Evolutionary conservation across 202 grass and related monocot species (phyloP), one percentile per base, ranked within the genome.

Genomic region (Zizania palustris): DNA sequence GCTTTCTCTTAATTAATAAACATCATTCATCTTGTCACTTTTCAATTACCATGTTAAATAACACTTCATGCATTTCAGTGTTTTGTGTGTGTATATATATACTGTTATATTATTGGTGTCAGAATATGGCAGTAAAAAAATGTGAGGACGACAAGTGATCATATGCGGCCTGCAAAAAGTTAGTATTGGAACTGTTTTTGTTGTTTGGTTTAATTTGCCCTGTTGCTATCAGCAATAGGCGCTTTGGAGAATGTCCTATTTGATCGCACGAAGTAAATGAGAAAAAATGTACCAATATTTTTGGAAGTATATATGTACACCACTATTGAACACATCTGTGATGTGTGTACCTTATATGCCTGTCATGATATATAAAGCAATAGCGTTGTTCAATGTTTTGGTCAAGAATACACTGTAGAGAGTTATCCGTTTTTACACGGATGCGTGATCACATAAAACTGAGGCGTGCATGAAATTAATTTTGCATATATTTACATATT

Each of bases 261-360:
- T 60, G 49, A 43, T 69, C 68, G 39, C 21, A 73, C 9, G 34
- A 60, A 33, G 5, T 43, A 39, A 54, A 19, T 7, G 1, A 74
- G 55, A 57, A 18, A 14, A 63, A 56, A 34, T 43, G 71, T 49
- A 82, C n/a, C 20, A 9, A 64, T 11, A 38, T 33, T 69, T 63
- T 82, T 82, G 66, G 78, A 71, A 77, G 34, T 72, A 72, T 71
- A 63, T 44, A 69, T 63, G 55, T 53, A 64, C 51, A 20, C 13
- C 63, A 7, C 50, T 62, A 10, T 53, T 41, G 59, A 45, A 65
- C 55, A 21, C 67, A 45, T 72, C 40, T 36, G 46, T 28, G 28
- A 1, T 28, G 28, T 46, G 42, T 37, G 44, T 28, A 39, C 69
- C 44, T 28, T 28, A 63, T 21, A 55, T 22, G 13, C 48, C 2